Percentiles rank a stretch among this genome's conserved stretches.
Conservation (phyloP, 805 yeast species). For the Sugiyamaella floridensis region DNA sequence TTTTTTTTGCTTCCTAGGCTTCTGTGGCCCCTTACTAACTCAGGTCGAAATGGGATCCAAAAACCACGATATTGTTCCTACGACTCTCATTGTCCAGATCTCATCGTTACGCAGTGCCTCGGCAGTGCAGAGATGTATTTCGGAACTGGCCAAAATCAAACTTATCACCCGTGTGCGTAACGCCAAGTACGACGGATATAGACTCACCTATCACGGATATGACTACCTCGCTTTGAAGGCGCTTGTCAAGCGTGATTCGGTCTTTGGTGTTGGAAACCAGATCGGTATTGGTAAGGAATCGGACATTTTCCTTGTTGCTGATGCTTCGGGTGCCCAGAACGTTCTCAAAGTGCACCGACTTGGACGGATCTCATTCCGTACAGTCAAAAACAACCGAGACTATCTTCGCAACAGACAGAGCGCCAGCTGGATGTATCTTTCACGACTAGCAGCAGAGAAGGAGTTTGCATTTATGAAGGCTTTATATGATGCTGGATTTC, state of each 20-base stretch:
- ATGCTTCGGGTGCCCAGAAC: conserved; percentile 52
- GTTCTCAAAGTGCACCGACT: conserved; percentile 87
- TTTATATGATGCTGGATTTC: conserved; percentile 65
- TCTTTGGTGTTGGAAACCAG: conserved; percentile 74
- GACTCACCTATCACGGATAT: conserved; percentile 80
- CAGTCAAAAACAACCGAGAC: conserved; percentile 91
- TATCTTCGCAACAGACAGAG: conserved; percentile 65
- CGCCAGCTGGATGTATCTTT: conserved; percentile 88
- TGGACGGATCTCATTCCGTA: conserved; percentile 88
- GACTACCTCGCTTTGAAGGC: conserved; percentile 88
- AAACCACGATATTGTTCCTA: conserved; percentile 93
- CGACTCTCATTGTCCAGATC: conserved; percentile 68
- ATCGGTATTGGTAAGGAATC: conserved; percentile 98
- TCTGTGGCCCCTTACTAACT: too few relatives aligned
- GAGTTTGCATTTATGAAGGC: conserved; percentile 85
- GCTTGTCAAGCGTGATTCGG: conserved; percentile 63
- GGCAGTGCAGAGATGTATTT: conserved; percentile 68
- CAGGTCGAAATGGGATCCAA: conserved; percentile 71
- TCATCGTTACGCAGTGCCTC: conserved; percentile 72
- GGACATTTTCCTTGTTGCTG: conserved; percentile 81
- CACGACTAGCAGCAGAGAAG: conserved; percentile 83
- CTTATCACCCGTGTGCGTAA: conserved; percentile 73
- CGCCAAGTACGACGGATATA: conserved; percentile 92
- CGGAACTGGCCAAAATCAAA: conserved; percentile 81
- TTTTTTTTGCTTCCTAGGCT: too few relatives aligned